These are phyloP conservation scores for Clathrospora elynae DNA, from an alignment of 2,329 filamentous ascomycete genomes.

Conservation along the genomic window DNA sequence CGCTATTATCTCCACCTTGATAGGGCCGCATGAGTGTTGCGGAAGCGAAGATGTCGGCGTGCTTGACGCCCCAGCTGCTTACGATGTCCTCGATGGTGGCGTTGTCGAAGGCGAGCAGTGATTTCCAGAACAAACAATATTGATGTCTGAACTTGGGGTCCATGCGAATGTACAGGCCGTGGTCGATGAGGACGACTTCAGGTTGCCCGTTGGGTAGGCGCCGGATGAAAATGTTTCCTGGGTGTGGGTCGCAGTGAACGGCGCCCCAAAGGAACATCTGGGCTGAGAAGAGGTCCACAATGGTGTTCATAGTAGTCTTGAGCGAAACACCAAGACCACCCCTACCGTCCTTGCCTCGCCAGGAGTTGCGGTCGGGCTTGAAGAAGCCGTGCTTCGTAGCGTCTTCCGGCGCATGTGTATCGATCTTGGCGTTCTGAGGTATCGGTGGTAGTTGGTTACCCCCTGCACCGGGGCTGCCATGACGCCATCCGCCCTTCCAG, in stretches of 20 bases:
- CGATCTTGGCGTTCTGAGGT: slow-evolving; percentile 42
- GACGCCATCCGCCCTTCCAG: slow-evolving; percentile 78
- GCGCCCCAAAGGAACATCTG: slow-evolving; percentile 98
- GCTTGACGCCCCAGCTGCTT: slow-evolving; percentile 81
- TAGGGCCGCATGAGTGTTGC: slow-evolving; percentile 91
- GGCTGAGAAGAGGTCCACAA: slow-evolving; percentile 94
- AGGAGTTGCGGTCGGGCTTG: slow-evolving; percentile 80
- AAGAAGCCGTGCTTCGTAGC: slow-evolving; percentile 60
- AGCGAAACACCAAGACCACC: slow-evolving; percentile 84
- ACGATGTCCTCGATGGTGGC: slow-evolving; percentile 74
- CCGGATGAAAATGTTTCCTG: slow-evolving; percentile 95
- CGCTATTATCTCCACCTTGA: slow-evolving; percentile 76
- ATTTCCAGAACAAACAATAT: slow-evolving; percentile 91
- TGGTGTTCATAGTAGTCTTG: slow-evolving; percentile 92
- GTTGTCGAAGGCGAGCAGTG: slow-evolving; percentile 92
- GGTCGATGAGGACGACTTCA: slow-evolving; percentile 94
- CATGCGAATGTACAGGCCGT: slow-evolving; percentile 96
- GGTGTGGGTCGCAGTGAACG: slow-evolving; percentile 96
- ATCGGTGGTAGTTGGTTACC: slow-evolving; percentile 64
- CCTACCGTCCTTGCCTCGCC: slow-evolving; percentile 72
- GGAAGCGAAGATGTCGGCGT: slow-evolving; percentile 87
- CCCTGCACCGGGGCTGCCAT: slow-evolving; percentile 77
- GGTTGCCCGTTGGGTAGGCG: slow-evolving; percentile 79
- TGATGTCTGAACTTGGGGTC: slow-evolving; percentile 79
- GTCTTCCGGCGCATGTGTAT: slow-evolving; percentile 37